These are phyloP conservation scores for Crithidia bombi DNA, from an alignment of 208 protist species.

Conservation along the genomic window DNA sequence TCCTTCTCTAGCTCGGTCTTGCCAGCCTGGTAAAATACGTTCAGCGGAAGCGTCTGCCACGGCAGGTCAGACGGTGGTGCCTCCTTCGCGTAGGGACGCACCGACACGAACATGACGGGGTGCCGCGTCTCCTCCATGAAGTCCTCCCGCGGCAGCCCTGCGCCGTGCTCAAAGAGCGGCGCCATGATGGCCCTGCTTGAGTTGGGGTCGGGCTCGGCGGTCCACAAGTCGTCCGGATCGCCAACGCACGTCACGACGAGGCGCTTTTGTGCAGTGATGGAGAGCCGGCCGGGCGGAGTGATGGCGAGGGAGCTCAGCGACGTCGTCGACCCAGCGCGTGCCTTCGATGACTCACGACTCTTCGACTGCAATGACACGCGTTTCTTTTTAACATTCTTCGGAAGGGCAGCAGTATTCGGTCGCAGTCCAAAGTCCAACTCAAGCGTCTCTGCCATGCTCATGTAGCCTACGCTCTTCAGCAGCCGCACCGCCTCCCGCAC, in stretches of 20 bases:
- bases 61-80: slow-evolving; percentile 45
- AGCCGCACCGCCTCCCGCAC: slow-evolving; percentile 35
- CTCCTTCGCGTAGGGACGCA: slow-evolving; percentile 59
- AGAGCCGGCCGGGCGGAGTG: slow-evolving; percentile 6
- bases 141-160: slow-evolving; percentile 44
- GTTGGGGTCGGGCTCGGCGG: slow-evolving; percentile 7
- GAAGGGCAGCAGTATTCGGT: slow-evolving; percentile 5
- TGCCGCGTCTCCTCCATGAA: slow-evolving; percentile 36
- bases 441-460: slow-evolving; percentile 27
- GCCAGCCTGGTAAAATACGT: slow-evolving; percentile 66
- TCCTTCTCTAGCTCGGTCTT: slow-evolving; percentile 79
- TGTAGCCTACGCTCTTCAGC: slow-evolving; percentile 28
- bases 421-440: slow-evolving; percentile 33
- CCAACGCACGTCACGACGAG: slow-evolving; percentile 51
- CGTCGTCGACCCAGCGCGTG: slow-evolving; percentile 10
- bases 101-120: slow-evolving; percentile 40
- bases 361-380: slow-evolving; percentile 28
- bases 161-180: slow-evolving; percentile 52
- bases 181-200: slow-evolving; percentile 27
- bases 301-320: slow-evolving; percentile 10
- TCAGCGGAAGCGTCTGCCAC: slow-evolving; percentile 50
- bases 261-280: slow-evolving; percentile 12
- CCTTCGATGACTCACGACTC: slow-evolving; percentile 34
- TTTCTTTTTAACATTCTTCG: slow-evolving; percentile 23
- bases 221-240: slow-evolving; percentile 53